Percentiles rank a stretch among this genome's conserved stretches.
Conservation (phyloP, 2,329 filamentous ascomycete species). For the Talaromyces verruculosus region DNA sequence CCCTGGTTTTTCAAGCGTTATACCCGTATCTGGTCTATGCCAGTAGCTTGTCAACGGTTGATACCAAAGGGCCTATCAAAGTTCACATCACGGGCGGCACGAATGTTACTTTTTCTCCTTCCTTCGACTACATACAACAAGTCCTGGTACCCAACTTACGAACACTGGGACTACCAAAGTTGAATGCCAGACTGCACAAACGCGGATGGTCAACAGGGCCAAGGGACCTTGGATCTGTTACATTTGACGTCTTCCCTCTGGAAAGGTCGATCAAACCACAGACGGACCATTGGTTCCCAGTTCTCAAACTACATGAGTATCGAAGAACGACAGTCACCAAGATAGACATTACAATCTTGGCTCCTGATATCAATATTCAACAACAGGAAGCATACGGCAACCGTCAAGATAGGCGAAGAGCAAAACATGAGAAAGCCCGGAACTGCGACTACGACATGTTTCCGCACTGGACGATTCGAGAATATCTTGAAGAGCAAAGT, state of each 20-base stretch:
- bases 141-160: conserved; percentile 57
- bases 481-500: conserved; percentile 29
- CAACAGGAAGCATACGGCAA: conserved; percentile 13
- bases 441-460: not conserved
- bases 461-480: conserved; percentile 24
- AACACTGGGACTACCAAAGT: conserved; percentile 51
- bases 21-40: conserved; percentile 58
- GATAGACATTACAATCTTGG: conserved; percentile 43
- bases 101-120: conserved; percentile 57
- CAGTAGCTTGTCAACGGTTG: conserved; percentile 23
- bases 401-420: conserved; percentile 4
- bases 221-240: conserved; percentile 50
- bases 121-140: conserved; percentile 57
- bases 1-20: conserved; percentile 59
- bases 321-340: conserved; percentile 34
- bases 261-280: conserved; percentile 3
- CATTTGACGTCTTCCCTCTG: conserved; percentile 50
- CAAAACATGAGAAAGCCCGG: not conserved
- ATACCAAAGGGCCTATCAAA: conserved; percentile 27
- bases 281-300: conserved; percentile 29
- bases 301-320: conserved; percentile 33
- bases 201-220: conserved; percentile 57
- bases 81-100: conserved; percentile 58
- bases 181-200: conserved; percentile 45
- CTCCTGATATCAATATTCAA: conserved; percentile 31